Percentiles rank a stretch among this genome's conserved stretches.
phyloP scores from a whole-genome alignment of 495 filamentous ascomycete species.

The Pyrenopolyporus hunteri region DNA sequence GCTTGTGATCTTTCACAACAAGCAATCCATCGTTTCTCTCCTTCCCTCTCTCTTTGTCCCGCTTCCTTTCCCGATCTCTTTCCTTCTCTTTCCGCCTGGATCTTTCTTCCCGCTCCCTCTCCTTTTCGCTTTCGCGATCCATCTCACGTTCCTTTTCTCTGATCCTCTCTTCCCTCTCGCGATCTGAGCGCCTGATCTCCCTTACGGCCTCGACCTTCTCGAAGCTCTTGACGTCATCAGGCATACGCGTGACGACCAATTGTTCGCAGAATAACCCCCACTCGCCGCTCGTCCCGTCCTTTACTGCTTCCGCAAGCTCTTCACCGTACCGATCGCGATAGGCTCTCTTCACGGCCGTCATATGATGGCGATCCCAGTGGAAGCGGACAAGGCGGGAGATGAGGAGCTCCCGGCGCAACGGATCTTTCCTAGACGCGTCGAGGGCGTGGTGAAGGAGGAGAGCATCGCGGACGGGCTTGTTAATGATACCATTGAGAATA shows the following conservation, averaged over 20 bases:
- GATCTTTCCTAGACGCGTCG: constrained; percentile 63
- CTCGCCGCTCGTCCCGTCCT: constrained; percentile 56
- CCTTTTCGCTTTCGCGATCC: constrained; percentile 40
- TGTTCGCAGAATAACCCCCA: constrained; percentile 60
- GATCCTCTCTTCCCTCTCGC: constrained; percentile 26
- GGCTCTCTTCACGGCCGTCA: constrained; percentile 71
- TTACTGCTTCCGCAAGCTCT: constrained; percentile 67
- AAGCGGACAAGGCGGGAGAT: constrained; percentile 80
- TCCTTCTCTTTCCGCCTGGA: constrained; percentile 16
- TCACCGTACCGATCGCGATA: constrained; percentile 74
- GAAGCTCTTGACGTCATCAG: constrained; percentile 56
- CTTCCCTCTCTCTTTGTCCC: constrained; percentile 26
- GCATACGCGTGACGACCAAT: constrained; percentile 60
- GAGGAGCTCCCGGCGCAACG: constrained; percentile 78
- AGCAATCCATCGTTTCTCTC: constrained; percentile 37
- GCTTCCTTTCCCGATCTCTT: constrained; percentile 32
- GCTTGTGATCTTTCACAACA: constrained; percentile 37
- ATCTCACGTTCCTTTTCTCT: constrained; percentile 37
- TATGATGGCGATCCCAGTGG: constrained; percentile 82
- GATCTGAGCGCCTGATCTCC: constrained; percentile 24
- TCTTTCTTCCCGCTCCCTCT: constrained; percentile 40
- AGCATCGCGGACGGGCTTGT: constrained; percentile 91
- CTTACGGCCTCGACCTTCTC: constrained; percentile 44
- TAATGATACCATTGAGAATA: constrained; percentile 95
- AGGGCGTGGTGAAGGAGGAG: constrained; percentile 94